Evolutionary conservation across 169 alveolate genomes (phyloP).

Genomic region (Babesia divergens): DNA sequence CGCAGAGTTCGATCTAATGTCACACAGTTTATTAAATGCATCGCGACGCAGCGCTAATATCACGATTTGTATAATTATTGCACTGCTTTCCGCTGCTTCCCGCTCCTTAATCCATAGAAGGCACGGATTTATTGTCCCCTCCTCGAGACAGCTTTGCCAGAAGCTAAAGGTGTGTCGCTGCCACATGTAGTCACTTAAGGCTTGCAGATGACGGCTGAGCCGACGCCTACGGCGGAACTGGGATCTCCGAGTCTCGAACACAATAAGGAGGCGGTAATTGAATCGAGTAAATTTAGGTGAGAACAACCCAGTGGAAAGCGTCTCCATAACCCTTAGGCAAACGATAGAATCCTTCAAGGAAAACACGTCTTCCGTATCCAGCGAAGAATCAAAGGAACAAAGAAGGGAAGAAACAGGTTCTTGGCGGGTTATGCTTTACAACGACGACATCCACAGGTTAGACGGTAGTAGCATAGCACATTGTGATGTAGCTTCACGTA

Average conservation of each 20-base stretch:
- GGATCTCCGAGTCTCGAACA: background rate
- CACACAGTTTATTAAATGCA: background rate
- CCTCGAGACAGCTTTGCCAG: background rate
- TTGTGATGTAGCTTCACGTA: constrained; percentile 65
- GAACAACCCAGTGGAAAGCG: background rate
- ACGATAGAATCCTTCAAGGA: constrained; percentile 8
- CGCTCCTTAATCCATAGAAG: background rate
- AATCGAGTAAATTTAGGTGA: constrained; percentile 2
- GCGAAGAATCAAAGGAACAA: constrained; percentile 53
- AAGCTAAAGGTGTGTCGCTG: background rate
- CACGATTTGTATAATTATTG: background rate
- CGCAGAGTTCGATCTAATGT: constrained; percentile 1
- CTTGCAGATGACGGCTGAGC: constrained; percentile 4
- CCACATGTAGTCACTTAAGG: background rate
- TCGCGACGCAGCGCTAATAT: background rate
- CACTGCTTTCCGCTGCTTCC: background rate
- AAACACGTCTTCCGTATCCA: background rate
- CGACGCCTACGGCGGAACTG: background rate
- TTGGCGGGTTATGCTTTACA: constrained; percentile 82
- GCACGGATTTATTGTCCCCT: background rate
- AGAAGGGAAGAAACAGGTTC: constrained; percentile 67
- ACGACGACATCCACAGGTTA: constrained; percentile 85
- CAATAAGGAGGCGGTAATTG: background rate
- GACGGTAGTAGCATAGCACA: background rate
- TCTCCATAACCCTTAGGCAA: background rate